Conservation (phyloP, 148 eudicot species). For the Persicaria tinctoria region DNA sequence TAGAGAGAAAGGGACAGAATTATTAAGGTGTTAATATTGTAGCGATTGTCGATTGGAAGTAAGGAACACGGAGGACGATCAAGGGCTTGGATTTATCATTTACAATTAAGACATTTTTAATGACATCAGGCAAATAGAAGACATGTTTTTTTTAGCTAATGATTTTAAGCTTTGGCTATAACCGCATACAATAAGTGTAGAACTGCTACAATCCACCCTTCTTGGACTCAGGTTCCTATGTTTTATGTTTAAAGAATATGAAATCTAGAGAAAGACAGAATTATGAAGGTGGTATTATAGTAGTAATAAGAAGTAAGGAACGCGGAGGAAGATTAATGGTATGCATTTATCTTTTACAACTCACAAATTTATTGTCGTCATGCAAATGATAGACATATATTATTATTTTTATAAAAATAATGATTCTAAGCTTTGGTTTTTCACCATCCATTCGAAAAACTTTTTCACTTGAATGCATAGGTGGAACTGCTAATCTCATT, state of each 20-base stretch:
- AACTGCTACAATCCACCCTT: no score
- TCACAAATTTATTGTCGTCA: background rate
- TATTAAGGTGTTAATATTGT: no score
- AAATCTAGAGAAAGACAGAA: background rate
- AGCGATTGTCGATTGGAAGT: no score
- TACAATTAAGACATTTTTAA: background rate
- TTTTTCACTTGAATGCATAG: background rate
- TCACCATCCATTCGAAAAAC: background rate
- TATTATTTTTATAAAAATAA: no score
- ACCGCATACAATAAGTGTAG: no score
- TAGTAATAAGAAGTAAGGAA: no score
- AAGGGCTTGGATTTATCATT: background rate
- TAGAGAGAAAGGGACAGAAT: background rate
- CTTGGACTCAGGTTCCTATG: no score
- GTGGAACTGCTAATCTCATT: background rate
- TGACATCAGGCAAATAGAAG: background rate
- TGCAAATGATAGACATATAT: background rate
- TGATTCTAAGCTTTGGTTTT: background rate
- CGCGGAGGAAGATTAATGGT: background rate
- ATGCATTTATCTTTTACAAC: background rate
- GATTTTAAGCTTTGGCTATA: background rate
- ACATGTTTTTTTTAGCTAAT: background rate
- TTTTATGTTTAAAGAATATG: background rate
- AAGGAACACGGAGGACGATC: no score
- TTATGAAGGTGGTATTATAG: background rate